These are phyloP conservation scores for Hsuehochloa calcarea DNA, from an alignment of 176 grass and related monocot genomes.

Conservation along the genomic window DNA sequence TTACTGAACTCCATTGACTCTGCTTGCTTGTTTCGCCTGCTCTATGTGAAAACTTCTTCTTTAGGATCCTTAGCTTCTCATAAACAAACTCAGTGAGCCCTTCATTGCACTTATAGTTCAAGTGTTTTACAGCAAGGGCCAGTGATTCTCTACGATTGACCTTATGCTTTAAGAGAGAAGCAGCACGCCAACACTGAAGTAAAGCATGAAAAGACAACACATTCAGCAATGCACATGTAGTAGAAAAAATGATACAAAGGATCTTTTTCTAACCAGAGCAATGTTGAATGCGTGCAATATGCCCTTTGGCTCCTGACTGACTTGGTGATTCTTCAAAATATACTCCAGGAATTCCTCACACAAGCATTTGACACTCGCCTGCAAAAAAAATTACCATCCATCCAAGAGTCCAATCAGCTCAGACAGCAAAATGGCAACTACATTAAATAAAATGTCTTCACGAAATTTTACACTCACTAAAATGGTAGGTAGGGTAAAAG, in stretches of 20 bases:
- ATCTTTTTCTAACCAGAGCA: conserved; percentile 70
- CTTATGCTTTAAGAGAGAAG: conserved; percentile 83
- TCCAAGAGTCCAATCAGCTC: conserved; percentile 19
- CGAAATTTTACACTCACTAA: not conserved
- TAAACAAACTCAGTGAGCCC: conserved; percentile 53
- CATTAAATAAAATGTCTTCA: not conserved
- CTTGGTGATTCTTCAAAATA: conserved; percentile 90
- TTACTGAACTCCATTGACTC: conserved; percentile 11
- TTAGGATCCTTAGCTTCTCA: conserved; percentile 67
- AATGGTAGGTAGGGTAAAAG: not conserved
- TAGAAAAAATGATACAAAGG: conserved; percentile 23
- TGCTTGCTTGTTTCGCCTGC: conserved; percentile 31
- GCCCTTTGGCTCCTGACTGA: conserved; percentile 62
- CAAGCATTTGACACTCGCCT: conserved; percentile 66
- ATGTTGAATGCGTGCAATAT: conserved; percentile 87
- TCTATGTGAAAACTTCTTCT: conserved; percentile 61
- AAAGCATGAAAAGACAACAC: conserved; percentile 35
- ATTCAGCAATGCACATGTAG: conserved; percentile 30
- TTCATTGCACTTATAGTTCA: conserved; percentile 71
- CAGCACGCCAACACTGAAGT: conserved; percentile 88
- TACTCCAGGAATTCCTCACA: conserved; percentile 72
- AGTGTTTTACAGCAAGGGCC: conserved; percentile 54
- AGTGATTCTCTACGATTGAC: conserved; percentile 62
- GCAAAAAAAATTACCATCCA: conserved; percentile 34
- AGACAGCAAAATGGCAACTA: not conserved